Conservation (phyloP, 1,139 yeast genomes). For the Hansenula lynferdii region DNA sequence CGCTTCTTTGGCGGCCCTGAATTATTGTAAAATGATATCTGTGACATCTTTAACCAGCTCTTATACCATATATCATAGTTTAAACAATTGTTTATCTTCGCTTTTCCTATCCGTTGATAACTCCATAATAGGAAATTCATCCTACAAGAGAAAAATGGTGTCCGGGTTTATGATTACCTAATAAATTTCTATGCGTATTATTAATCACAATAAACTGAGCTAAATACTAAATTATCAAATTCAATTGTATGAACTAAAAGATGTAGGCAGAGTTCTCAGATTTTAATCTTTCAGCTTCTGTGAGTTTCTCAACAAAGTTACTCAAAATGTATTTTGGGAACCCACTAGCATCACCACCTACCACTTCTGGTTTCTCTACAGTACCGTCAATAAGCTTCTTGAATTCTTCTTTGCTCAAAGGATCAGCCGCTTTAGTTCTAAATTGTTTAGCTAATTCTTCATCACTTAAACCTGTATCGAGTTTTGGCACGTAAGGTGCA, state of each 20-base stretch:
- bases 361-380: neutral
- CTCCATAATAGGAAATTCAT: neutral
- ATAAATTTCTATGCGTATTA: too few species aligned
- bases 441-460: neutral
- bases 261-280: neutral
- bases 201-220: too few species aligned
- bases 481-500: neutral
- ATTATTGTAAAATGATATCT: neutral
- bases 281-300: neutral
- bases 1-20: slow-evolving; percentile 18
- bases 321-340: neutral
- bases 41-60: neutral
- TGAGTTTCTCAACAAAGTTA: neutral
- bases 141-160: too few species aligned
- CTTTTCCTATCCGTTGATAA: slow-evolving; percentile 1
- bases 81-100: neutral
- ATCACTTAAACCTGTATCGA: neutral
- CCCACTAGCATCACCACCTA: neutral
- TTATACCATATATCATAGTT: too few species aligned
- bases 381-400: neutral
- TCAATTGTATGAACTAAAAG: too few species aligned
- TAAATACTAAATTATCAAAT: too few species aligned
- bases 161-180: neutral
- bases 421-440: neutral
- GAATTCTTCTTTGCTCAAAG: neutral